phyloP scores from a whole-genome alignment of 345 rosid genomes.

The Acer saccharum region DNA sequence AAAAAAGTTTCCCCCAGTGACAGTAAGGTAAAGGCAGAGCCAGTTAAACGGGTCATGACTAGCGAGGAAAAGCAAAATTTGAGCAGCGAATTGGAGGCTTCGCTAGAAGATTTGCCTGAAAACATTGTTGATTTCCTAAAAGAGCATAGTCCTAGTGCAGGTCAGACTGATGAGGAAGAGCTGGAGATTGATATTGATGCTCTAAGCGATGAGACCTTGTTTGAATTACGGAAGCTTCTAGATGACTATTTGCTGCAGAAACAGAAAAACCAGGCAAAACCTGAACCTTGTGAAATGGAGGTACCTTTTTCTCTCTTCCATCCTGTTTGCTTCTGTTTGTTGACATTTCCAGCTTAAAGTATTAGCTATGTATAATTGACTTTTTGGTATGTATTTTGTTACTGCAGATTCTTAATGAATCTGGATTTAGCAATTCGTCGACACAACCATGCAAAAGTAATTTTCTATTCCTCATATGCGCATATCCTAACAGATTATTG shows the following conservation, averaged over 20 bases:
- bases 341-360: background rate
- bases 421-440: slow-evolving; percentile 70
- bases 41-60: slow-evolving; percentile 49
- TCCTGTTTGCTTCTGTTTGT: slow-evolving; percentile 1
- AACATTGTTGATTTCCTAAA: slow-evolving; percentile 67
- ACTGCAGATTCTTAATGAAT: slow-evolving; percentile 60
- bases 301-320: slow-evolving; percentile 35
- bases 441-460: slow-evolving; percentile 69
- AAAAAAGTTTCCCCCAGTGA: slow-evolving; percentile 40
- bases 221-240: slow-evolving; percentile 63
- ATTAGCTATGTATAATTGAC: slow-evolving; percentile 22
- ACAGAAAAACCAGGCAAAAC: slow-evolving; percentile 47
- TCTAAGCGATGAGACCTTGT: slow-evolving; percentile 66
- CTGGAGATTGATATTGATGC: slow-evolving; percentile 86
- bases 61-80: slow-evolving; percentile 56
- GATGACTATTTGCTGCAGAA: slow-evolving; percentile 67
- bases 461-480: slow-evolving; percentile 12
- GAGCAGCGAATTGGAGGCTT: slow-evolving; percentile 57
- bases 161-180: slow-evolving; percentile 66
- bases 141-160: slow-evolving; percentile 57
- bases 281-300: slow-evolving; percentile 79
- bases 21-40: slow-evolving; percentile 39
- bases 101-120: slow-evolving; percentile 71
- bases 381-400: slow-evolving; percentile 16
- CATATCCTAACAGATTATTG: slow-evolving; percentile 8